phyloP scores from a whole-genome alignment of 2,329 filamentous ascomycete species.

The Neofusicoccum ribis region DNA sequence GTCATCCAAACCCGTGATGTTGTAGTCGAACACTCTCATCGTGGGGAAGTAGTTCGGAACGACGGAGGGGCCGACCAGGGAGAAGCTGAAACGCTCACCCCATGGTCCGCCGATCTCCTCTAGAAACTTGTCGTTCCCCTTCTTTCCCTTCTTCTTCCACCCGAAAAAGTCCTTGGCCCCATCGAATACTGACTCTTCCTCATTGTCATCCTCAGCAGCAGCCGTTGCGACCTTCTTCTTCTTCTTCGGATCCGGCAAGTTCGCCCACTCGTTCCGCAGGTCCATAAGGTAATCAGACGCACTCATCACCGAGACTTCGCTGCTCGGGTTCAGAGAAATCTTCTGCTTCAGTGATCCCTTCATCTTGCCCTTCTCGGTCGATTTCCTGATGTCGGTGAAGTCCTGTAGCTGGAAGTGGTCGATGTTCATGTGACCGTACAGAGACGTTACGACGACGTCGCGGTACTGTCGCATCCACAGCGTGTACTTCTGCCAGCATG shows the following conservation, averaged over 20 bases:
- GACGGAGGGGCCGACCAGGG: constrained; percentile 79
- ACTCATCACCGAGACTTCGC: constrained; percentile 64
- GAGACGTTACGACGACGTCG: constrained; percentile 75
- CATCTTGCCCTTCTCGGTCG: constrained; percentile 47
- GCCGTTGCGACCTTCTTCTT: constrained; percentile 1
- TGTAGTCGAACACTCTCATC: constrained; percentile 90
- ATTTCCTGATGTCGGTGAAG: constrained; percentile 70
- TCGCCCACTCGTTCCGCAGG: constrained; percentile 74
- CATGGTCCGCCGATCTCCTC: constrained; percentile 75
- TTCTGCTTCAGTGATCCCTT: constrained; percentile 22
- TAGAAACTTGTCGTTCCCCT: constrained; percentile 58
- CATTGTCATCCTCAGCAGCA: neutral
- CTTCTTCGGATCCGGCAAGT: constrained; percentile 60
- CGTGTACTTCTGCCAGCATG: constrained; percentile 97
- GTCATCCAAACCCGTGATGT: constrained; percentile 72
- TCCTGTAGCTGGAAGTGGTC: constrained; percentile 96
- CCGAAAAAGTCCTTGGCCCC: constrained; percentile 21
- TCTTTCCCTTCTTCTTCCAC: constrained; percentile 30
- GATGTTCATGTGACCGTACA: constrained; percentile 98
- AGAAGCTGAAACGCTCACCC: constrained; percentile 81
- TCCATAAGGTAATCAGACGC: constrained; percentile 79
- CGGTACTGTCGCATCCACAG: constrained; percentile 88
- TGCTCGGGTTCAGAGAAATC: constrained; percentile 27
- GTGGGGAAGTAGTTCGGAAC: constrained; percentile 93
- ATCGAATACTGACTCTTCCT: constrained; percentile 15